These are phyloP conservation scores for Vigna angularis DNA, from an alignment of 306 rosid species.

Conservation along the genomic window DNA sequence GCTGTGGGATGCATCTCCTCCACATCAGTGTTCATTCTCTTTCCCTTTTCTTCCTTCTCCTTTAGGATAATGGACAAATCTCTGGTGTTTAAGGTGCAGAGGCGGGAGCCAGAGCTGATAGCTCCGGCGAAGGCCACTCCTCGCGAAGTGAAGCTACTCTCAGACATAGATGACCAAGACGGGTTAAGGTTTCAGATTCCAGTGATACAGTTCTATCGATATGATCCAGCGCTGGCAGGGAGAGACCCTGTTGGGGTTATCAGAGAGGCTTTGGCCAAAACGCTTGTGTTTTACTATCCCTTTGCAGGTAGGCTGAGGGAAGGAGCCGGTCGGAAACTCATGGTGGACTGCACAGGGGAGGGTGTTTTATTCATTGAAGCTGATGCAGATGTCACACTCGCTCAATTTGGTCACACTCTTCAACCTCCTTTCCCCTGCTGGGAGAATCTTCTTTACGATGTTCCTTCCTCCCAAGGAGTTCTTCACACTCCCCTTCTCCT, in stretches of 20 bases:
- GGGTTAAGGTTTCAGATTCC: constrained; percentile 51
- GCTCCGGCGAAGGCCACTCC: constrained; percentile 46
- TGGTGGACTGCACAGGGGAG: constrained; percentile 50
- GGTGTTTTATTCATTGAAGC: constrained; percentile 51
- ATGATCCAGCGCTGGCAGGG: constrained; percentile 30
- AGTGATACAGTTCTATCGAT: constrained; percentile 44
- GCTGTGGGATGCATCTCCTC: neutral
- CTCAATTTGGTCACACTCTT: constrained; percentile 43
- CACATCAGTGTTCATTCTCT: neutral
- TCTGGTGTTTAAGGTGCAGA: constrained; percentile 26
- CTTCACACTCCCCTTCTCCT: constrained; percentile 44
- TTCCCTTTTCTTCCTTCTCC: too few relatives aligned
- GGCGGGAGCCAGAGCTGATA: constrained; percentile 30
- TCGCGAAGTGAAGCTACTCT: constrained; percentile 42
- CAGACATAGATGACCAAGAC: constrained; percentile 57
- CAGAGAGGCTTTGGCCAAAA: constrained; percentile 39
- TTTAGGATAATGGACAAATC: neutral
- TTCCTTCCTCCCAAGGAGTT: constrained; percentile 38
- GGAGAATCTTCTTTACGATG: constrained; percentile 50
- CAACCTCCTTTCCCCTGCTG: constrained; percentile 51
- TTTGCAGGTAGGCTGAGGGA: constrained; percentile 52
- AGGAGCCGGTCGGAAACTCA: constrained; percentile 38
- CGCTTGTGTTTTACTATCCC: constrained; percentile 52
- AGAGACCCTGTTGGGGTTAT: constrained; percentile 46
- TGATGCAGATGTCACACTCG: constrained; percentile 43